A percentile compares a stretch with the other conserved stretches of the same genome.
Evolutionary conservation across 164 flowering plant genomes (phyloP).

Genomic region (Chloranthus sessilifolius): DNA sequence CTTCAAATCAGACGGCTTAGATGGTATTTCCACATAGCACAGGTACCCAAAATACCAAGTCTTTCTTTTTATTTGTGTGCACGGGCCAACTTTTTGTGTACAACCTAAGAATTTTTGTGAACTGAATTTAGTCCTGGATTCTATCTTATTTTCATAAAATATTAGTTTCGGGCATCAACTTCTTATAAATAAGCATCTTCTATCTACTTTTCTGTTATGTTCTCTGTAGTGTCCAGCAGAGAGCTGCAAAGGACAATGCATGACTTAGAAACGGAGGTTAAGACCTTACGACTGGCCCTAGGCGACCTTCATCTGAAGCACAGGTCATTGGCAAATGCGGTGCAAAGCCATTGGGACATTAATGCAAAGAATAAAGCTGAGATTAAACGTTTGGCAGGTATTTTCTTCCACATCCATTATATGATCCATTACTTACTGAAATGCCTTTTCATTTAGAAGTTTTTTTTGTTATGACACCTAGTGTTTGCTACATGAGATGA

Average conservation of each 20-base stretch:
- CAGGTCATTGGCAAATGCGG: conserved; percentile 38
- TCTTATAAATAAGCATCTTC: not conserved
- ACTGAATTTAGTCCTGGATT: no score
- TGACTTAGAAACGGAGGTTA: conserved; percentile 49
- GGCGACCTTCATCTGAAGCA: conserved; percentile 72
- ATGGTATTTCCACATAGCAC: no score
- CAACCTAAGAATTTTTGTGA: no score
- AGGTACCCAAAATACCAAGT: no score
- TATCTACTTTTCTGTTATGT: conserved; percentile 2
- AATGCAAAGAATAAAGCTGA: conserved; percentile 72
- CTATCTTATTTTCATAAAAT: not conserved
- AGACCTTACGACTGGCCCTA: conserved; percentile 41
- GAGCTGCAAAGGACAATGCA: conserved; percentile 22
- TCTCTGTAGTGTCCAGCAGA: conserved; percentile 40
- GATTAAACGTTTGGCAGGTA: conserved; percentile 62
- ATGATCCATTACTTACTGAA: not conserved
- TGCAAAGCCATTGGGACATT: conserved; percentile 42
- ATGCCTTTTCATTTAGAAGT: not conserved
- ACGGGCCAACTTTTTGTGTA: no score
- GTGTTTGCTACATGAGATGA: not conserved
- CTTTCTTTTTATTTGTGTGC: no score
- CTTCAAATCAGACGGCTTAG: no score
- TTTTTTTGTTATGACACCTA: not conserved
- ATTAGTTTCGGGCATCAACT: not conserved
- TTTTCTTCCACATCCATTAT: not conserved